phyloP scores from a whole-genome alignment of 768 basidiomycete genomes.

The Antrodiella citrinella region DNA sequence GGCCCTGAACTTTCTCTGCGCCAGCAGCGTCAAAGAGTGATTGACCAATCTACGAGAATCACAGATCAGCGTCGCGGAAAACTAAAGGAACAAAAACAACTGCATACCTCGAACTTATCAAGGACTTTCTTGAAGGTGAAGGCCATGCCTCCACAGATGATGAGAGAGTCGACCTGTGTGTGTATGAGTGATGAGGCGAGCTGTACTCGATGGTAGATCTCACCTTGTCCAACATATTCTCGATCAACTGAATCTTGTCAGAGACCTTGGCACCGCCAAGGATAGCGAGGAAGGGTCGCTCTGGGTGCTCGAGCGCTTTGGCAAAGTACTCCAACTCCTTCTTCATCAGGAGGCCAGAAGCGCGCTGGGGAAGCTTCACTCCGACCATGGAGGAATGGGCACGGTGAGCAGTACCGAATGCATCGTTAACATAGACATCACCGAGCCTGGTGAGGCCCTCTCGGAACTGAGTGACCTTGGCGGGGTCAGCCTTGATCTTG shows the following conservation, averaged over 20 bases:
- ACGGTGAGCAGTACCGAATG: slow-evolving; percentile 97
- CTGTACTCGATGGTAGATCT: slow-evolving; percentile 2
- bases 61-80: background rate
- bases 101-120: slow-evolving; percentile 59
- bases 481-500: slow-evolving; percentile 89
- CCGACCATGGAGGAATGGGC: slow-evolving; percentile 99
- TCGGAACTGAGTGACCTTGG: slow-evolving; percentile 75
- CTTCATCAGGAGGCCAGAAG: slow-evolving; percentile 94
- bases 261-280: slow-evolving; percentile 98
- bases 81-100: background rate
- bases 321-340: slow-evolving; percentile 99
- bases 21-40: slow-evolving; percentile 92
- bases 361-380: slow-evolving; percentile 83
- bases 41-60: slow-evolving; percentile 66
- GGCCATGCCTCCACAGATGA: slow-evolving; percentile 97
- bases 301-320: slow-evolving; percentile 91
- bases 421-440: slow-evolving; percentile 97
- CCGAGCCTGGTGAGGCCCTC: slow-evolving; percentile 85
- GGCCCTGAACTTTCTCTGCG: slow-evolving; percentile 70
- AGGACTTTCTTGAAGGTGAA: slow-evolving; percentile 98
- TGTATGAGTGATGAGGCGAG: background rate
- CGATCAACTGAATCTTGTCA: slow-evolving; percentile 97
- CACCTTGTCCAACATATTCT: slow-evolving; percentile 98
- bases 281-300: slow-evolving; percentile 95
- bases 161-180: slow-evolving; percentile 81